Evolutionary conservation across 2,329 filamentous ascomycete genomes (phyloP), one percentile per base, ranked within the genome.

Genomic region (Aspergillus tamarii): DNA sequence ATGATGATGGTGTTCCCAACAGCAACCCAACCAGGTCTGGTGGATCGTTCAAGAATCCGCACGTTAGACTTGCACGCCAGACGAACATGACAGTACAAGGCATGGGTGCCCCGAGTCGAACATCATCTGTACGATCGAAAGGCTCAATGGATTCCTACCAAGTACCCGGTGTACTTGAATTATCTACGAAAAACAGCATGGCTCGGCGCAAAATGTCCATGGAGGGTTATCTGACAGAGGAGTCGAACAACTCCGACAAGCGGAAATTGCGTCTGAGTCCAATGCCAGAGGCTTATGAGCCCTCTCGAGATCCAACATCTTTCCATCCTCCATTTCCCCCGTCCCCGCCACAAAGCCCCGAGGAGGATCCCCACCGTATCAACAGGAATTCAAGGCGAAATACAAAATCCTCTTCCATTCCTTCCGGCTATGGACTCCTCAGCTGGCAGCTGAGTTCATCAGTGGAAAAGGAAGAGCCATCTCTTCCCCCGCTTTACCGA

Each of bases 401-500:
- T 50, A 66, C 72, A 12, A 71, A 66, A 46, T 60, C 68, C 10
- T 66, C 70, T 9, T 67, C 70, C 16, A 53, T 66, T 21, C 64
- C 70, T n/a, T 76, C 74, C 1, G 77, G 77, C n/a, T 79, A 78
- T 61, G 76, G 74, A 2, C 67, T 76, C 23, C 54, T 79, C 41
- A 74, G 76, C 16, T 72, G 73, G 11, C 74, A 73, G 14, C 67
- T 79, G 52, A 74, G 72, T 54, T 69, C 69, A 2, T 72, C 77
- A 21, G 54, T 67, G 4, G 67, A 68, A 32, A 67, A 72, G 53
- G 70, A 72, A 12, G 68, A 66, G 68, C 76, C 68, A 32, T 66
- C 62, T 36, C 71, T 77, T 14, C 73, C 77, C 4, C 92, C 92
- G 1, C 85, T 96, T 63, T 97, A 96, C 76, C 88, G 94, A 50